Evolutionary conservation across 2,329 filamentous ascomycete genomes (phyloP).

Genomic region (Sporothrix brasiliensis): DNA sequence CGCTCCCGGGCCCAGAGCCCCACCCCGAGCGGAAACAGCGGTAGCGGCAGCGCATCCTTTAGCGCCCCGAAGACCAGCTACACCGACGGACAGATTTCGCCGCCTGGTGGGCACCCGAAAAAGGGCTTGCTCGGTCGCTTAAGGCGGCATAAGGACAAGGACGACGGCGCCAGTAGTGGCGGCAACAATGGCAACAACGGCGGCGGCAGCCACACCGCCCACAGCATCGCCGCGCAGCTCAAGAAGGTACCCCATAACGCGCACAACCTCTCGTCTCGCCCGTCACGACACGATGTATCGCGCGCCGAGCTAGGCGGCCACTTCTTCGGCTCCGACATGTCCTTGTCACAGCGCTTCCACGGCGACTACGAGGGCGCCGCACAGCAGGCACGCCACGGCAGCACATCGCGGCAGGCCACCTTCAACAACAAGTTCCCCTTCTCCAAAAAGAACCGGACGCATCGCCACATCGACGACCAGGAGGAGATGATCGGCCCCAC

Average conservation of each 20-base stretch:
- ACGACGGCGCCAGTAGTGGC: slow-evolving; percentile 42
- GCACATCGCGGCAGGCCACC: slow-evolving; percentile 50
- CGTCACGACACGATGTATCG: slow-evolving; percentile 53
- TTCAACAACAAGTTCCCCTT: slow-evolving; percentile 68
- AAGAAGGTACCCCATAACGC: slow-evolving; percentile 56
- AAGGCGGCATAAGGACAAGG: slow-evolving; percentile 60
- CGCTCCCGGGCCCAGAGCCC: slow-evolving; percentile 74
- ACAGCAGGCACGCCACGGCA: slow-evolving; percentile 29
- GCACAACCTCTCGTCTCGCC: slow-evolving; percentile 56
- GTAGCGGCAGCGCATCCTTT: slow-evolving; percentile 43
- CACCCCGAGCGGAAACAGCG: slow-evolving; percentile 71
- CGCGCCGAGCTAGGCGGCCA: slow-evolving; percentile 41
- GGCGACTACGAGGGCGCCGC: slow-evolving; percentile 41
- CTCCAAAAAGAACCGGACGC: slow-evolving; percentile 57
- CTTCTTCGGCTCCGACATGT: slow-evolving; percentile 36
- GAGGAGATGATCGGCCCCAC: slow-evolving; percentile 64
- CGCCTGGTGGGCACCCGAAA: slow-evolving; percentile 56
- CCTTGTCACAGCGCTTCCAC: slow-evolving; percentile 39
- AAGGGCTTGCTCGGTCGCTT: slow-evolving; percentile 56
- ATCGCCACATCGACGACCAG: slow-evolving; percentile 54
- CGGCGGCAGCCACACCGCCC: not conserved
- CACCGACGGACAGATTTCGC: slow-evolving; percentile 61
- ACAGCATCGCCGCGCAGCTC: slow-evolving; percentile 44
- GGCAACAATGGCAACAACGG: not conserved
- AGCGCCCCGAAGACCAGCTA: slow-evolving; percentile 46